Evolutionary conservation across 73 alveolate species (phyloP), one percentile per base, ranked within the genome.

Genomic region (Paramecium tetraurelia): DNA sequence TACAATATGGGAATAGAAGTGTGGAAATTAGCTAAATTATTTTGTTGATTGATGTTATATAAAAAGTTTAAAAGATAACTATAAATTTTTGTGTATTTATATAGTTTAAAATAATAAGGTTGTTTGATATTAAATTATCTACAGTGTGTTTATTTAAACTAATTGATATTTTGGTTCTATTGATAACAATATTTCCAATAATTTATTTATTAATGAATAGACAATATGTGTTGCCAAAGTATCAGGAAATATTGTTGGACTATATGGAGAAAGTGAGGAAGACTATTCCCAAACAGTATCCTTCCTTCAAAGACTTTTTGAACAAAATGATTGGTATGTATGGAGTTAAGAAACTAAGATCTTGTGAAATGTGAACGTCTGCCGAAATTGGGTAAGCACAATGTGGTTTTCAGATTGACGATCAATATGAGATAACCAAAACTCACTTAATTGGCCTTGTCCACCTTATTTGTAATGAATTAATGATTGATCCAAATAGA

Each of bases 301-400:
- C 84, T 35, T 59, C 92, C 5, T 77, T 89, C 33, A 89, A 72
- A 53, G 94, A 89, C 36, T 83, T 89, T 29, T 50, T 89, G 21
- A 77, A 71, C 7, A 89, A 89, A 53, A 89, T 89, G 94, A 53
- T 70, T 70, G 88, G 94, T 89, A 71, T 80, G 5, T 53, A 48
- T 22, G 16, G 43, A 20, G 0, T 44, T 31, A n/a, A 20, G 57
- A 80, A 41, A n/a, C 18, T 14, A 41, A 80, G 90, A 80, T 80
- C 76, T 80, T 20, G 41, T 80, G 11, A 80, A 80, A 44, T 44
- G 3, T 43, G 90, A 80, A 80, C 10, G 57, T 80, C 43, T 31
- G 24, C 70, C 75, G 2, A 80, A 80, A 80, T 46, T 80, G 10
- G 90, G 90, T 7, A 80, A 80, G 48, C 53, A 80, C 7, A 11